Conservation (phyloP, 1,284 basidiomycete species). For the Malassezia furfur region DNA sequence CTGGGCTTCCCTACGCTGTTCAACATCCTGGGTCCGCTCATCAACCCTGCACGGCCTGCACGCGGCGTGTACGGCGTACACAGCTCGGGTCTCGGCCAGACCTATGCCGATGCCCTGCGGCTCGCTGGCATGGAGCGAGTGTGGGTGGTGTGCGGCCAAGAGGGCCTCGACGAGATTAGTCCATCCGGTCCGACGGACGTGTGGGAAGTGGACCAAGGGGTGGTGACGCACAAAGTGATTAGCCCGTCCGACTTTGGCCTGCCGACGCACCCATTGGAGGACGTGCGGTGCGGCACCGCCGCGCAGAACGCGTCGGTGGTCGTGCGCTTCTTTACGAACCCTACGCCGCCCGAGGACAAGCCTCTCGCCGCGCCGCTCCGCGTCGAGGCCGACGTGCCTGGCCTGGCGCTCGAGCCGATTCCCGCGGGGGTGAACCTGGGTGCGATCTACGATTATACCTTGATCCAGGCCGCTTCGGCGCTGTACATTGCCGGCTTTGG, state of each 20-base stretch:
- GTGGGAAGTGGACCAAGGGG: constrained; percentile 34
- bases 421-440: constrained; percentile 26
- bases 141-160: constrained; percentile 84
- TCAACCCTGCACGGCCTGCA: constrained; percentile 78
- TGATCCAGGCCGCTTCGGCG: constrained; percentile 39
- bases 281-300: constrained; percentile 29
- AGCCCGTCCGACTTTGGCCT: constrained; percentile 39
- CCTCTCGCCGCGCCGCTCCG: constrained; percentile 5
- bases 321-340: constrained; percentile 23
- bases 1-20: constrained; percentile 95
- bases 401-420: constrained; percentile 23
- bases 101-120: constrained; percentile 68
- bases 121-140: constrained; percentile 63
- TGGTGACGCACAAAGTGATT: constrained; percentile 31
- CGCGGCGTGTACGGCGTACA: constrained; percentile 81
- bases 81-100: constrained; percentile 67
- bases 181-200: constrained; percentile 72
- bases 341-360: neutral
- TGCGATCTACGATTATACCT: constrained; percentile 39
- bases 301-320: constrained; percentile 42
- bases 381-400: neutral
- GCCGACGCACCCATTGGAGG: constrained; percentile 24
- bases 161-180: constrained; percentile 87
- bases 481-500: constrained; percentile 37
- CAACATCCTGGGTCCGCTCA: constrained; percentile 86